A percentile compares a stretch with the other conserved stretches of the same genome.
Conservation (phyloP, 2,329 filamentous ascomycete species). For the Epichloe scottii region DNA sequence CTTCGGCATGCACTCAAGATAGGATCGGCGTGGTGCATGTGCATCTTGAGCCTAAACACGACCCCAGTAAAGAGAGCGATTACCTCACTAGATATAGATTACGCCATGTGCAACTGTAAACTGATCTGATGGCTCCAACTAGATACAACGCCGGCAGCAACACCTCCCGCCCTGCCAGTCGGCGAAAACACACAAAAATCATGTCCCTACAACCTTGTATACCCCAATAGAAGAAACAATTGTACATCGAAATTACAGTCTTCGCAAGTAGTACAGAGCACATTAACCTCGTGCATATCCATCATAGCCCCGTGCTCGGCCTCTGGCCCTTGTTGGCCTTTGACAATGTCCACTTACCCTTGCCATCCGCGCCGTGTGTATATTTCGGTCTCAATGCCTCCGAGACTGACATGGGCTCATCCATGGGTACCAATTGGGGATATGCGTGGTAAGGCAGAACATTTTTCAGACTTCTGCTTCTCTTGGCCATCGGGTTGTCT, state of each 20-base stretch:
- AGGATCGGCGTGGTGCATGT: too few relatives aligned
- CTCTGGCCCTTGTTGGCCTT: conserved; percentile 13
- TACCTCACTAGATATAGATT: too few relatives aligned
- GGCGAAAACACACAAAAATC: too few relatives aligned
- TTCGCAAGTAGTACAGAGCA: background rate
- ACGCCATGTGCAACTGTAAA: too few relatives aligned
- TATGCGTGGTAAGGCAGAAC: conserved; percentile 26
- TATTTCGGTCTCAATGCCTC: conserved; percentile 19
- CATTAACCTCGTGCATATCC: background rate
- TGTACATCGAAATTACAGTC: too few relatives aligned
- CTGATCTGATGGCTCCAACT: too few relatives aligned
- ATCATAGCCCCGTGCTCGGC: conserved; percentile 15
- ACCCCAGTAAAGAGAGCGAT: background rate
- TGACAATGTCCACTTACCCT: conserved; percentile 16
- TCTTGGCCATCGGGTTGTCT: conserved; percentile 14
- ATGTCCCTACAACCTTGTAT: too few relatives aligned
- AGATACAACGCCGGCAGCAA: too few relatives aligned
- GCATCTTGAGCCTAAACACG: background rate
- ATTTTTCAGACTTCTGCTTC: conserved; percentile 14
- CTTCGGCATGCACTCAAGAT: background rate
- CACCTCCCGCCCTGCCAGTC: too few relatives aligned
- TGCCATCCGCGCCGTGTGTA: conserved; percentile 11
- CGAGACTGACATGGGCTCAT: conserved; percentile 23
- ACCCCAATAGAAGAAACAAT: too few relatives aligned
- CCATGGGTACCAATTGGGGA: conserved; percentile 21